Evolutionary conservation across 768 basidiomycete species (phyloP), one percentile per base, ranked within the genome.

Genomic region (Tylopilus sp.): DNA sequence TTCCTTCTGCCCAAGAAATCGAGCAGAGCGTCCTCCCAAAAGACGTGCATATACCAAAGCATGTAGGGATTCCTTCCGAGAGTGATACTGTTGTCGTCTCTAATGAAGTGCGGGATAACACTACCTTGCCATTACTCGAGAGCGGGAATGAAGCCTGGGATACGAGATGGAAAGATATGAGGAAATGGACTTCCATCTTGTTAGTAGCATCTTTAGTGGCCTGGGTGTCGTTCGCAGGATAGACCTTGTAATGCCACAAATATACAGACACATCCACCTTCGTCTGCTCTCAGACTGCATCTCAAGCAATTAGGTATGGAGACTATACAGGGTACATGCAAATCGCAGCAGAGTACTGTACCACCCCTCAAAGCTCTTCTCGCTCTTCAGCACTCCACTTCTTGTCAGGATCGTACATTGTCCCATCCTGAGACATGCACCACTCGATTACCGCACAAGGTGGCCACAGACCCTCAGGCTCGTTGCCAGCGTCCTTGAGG

Each of bases 401-500:
- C 60, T 37, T 62, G 54, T 63, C 60, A 10, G 66, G 60, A 43
- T 74, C 70, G 10, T 66, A 63, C 26, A 64, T 51, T 12, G 78
- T 84, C 4, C 85, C 85, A 52, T 87, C 79, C 70, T 83, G 53
- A 49, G 73, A 72, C 55, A 74, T 83, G 65, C 85, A 87, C 78
- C 82, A 82, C 44, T 79, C 76, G 52, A 69, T 66, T 45, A 74
- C 74, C 13, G 77, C 78, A 64, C 86, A 87, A 19, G 78, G 76
- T 4, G 85, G 85, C 59, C 74, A 72, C 2, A 76, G 68, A 2
- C 78, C 84, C 33, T 63, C 74, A 10, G 87, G 86, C 62, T 87
- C 86, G 49, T 87, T 76, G 0, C 85, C 85, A 1, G 77, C 83
- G 58, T 89, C 87, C 44, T 75, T 78, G 41, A 88, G 68, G 49